Conservation (phyloP, 352 stramenopile species). For the Thraustochytrium sp. region DNA sequence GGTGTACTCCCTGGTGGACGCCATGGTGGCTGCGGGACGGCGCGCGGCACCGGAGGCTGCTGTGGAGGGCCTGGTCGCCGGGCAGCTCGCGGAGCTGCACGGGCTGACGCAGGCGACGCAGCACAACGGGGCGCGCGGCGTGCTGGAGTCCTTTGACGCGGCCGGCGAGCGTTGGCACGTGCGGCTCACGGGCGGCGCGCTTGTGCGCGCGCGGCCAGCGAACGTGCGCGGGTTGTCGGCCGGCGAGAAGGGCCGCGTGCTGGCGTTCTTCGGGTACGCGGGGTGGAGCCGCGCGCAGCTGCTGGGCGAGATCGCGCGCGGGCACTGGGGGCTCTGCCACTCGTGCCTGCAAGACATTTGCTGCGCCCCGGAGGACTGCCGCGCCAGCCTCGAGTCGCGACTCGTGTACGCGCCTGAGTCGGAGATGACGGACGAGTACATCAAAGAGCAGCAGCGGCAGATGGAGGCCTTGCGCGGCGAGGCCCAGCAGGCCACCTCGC, state of each 20-base stretch:
- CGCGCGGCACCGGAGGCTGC: not conserved
- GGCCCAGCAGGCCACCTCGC: not conserved
- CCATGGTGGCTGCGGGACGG: not conserved
- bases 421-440: slow-evolving; percentile 54
- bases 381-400: slow-evolving; percentile 30
- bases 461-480: slow-evolving; percentile 36
- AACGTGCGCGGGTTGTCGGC: not conserved
- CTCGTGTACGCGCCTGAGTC: slow-evolving; percentile 52
- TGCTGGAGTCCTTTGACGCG: not conserved
- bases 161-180: not conserved
- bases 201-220: not conserved
- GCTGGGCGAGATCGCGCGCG: slow-evolving; percentile 53
- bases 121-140: not conserved
- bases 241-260: slow-evolving; percentile 20
- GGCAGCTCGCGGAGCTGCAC: slow-evolving; percentile 3
- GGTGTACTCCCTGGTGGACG: not conserved
- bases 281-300: slow-evolving; percentile 52
- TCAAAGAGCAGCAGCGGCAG: slow-evolving; percentile 19
- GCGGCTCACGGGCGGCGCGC: not conserved
- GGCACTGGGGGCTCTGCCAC: slow-evolving; percentile 53
- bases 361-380: not conserved
- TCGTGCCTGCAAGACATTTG: slow-evolving; percentile 48
- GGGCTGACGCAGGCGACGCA: not conserved
- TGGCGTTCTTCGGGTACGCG: slow-evolving; percentile 53
- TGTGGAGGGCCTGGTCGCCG: not conserved